Evolutionary conservation across 2,329 filamentous ascomycete species (phyloP), one percentile per base, ranked within the genome.

Genomic region (Colletotrichum sp.): DNA sequence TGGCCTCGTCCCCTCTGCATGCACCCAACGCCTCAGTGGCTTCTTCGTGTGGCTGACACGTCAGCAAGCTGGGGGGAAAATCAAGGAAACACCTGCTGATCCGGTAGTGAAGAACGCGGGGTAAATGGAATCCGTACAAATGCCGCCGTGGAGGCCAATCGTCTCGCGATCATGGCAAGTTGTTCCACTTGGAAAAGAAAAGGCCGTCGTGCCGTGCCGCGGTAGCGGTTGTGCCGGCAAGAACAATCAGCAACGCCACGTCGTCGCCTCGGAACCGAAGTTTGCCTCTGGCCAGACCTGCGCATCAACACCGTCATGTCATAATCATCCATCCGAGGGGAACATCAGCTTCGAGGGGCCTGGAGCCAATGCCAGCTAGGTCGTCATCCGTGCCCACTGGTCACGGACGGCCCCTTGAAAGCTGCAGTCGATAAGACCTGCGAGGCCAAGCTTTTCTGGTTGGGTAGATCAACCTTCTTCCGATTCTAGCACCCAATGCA

Each of bases 401-500:
- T 57, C 64, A 59, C 70, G 34, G 73, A 73, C 70, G 36, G 71
- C 21, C 57, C 73, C 55, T 44, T 65, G 59, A 52, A 21, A 24
- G 24, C n/a, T 64, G 30, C 63, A 68, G n/a, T 34, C 39, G 6
- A 73, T 24, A 32, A 44, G n/a, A 30, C 28, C 34, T 34, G 21
- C 18, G 21, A 30, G 52, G 69, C 64, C 70, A 73, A 73, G 73
- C 57, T 76, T 76, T 75, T 24, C 39, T 63, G 64, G 57, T 32
- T 64, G 39, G 21, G 39, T n/a, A 68, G 57, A 68, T 65, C 64
- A 68, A 39, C 24, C 64, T 63, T 73, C 44, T 64, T 65, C 64
- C 57, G 57, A 34, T 49, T 72, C 69, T 24, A 28, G 63, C 68
- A 55, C 18, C 16, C 34, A 44, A 57, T 52, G 70, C 68, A 36